These are phyloP conservation scores for Colletotrichum lentis DNA, from an alignment of 2,329 filamentous ascomycete species.

Conservation along the genomic window DNA sequence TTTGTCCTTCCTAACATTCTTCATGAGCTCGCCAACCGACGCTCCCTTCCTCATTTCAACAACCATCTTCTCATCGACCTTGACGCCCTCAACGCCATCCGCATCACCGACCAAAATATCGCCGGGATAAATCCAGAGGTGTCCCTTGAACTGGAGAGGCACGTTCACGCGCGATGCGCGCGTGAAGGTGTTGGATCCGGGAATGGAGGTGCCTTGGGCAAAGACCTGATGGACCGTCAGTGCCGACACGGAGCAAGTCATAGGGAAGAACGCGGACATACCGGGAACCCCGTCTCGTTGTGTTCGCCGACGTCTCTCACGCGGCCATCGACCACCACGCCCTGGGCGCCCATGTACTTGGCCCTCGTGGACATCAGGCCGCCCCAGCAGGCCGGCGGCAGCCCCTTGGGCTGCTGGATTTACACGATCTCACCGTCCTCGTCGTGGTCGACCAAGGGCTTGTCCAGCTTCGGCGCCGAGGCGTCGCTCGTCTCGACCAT, in stretches of 20 bases:
- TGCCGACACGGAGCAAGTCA: too few relatives aligned
- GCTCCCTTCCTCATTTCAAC: slow-evolving; percentile 26
- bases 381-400: slow-evolving; percentile 45
- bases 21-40: slow-evolving; percentile 26
- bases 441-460: slow-evolving; percentile 46
- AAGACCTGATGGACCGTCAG: slow-evolving; percentile 41
- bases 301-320: slow-evolving; percentile 45
- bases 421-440: slow-evolving; percentile 43
- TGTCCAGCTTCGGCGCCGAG: slow-evolving; percentile 41
- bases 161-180: slow-evolving; percentile 43
- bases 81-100: slow-evolving; percentile 44
- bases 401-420: slow-evolving; percentile 43
- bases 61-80: slow-evolving; percentile 44
- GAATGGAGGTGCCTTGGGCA: slow-evolving; percentile 42
- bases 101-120: slow-evolving; percentile 44
- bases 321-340: slow-evolving; percentile 43
- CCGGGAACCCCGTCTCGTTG: slow-evolving; percentile 38
- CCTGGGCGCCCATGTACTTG: slow-evolving; percentile 42
- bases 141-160: slow-evolving; percentile 42
- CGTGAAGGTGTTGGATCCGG: slow-evolving; percentile 46
- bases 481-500: slow-evolving; percentile 44
- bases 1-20: slow-evolving; percentile 17
- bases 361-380: slow-evolving; percentile 45
- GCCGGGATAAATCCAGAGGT: slow-evolving; percentile 45
- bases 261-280: not conserved